Evolutionary conservation across 169 alveolate species (phyloP).

Genomic region (Eimeria falciformis): DNA sequence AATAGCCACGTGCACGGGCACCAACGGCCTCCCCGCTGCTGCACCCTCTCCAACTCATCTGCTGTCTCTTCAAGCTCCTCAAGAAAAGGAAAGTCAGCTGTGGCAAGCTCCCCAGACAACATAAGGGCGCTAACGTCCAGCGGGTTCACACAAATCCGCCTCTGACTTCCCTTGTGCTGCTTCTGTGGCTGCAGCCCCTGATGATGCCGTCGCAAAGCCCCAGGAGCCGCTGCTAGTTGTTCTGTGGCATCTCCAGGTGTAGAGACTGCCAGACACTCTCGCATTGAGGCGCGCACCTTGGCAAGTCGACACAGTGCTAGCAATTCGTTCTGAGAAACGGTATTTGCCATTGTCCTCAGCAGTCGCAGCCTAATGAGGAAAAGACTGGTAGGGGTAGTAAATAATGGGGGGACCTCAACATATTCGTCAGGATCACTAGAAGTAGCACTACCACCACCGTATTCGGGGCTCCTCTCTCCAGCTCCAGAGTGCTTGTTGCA

Average conservation of each 20-base stretch:
- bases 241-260: too few relatives aligned
- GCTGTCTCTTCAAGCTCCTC: conserved; percentile 26
- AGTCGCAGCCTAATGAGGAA: neutral
- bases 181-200: too few relatives aligned
- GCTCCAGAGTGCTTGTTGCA: too few relatives aligned
- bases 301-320: conserved; percentile 37
- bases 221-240: too few relatives aligned
- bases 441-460: too few relatives aligned
- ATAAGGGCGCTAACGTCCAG: conserved; percentile 11
- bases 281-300: neutral
- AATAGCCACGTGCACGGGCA: neutral
- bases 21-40: neutral
- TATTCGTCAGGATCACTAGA: neutral
- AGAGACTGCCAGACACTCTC: neutral
- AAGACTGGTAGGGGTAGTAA: neutral
- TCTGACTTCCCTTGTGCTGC: neutral
- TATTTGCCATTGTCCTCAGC: neutral
- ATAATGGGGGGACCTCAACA: neutral
- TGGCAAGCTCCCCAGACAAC: neutral
- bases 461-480: too few relatives aligned
- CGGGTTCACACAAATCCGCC: conserved; percentile 17
- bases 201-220: too few relatives aligned
- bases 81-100: neutral
- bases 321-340: conserved; percentile 12
- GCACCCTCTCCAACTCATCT: neutral